Evolutionary conservation across 2,329 filamentous ascomycete genomes (phyloP).

Genomic region (Trichoderma sp.): DNA sequence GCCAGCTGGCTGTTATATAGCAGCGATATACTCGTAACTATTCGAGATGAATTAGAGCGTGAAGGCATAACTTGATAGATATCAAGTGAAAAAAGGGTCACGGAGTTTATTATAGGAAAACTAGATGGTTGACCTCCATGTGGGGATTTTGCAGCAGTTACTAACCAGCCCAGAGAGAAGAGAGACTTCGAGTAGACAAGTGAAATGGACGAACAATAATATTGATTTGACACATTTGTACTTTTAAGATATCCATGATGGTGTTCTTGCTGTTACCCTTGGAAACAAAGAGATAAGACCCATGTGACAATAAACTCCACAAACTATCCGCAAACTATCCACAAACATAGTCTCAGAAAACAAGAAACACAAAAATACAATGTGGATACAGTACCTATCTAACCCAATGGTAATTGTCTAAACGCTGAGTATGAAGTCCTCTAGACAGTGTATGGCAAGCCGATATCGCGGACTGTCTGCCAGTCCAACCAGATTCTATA

Average conservation of each 20-base stretch:
- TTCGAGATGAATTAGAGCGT: background rate
- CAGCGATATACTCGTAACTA: background rate
- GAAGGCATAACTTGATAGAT: background rate
- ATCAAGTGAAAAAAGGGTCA: too few relatives aligned
- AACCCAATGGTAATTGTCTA: slow-evolving; percentile 18
- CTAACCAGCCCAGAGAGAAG: background rate
- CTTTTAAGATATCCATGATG: background rate
- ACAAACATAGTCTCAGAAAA: background rate
- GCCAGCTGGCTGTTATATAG: background rate
- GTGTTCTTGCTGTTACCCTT: background rate
- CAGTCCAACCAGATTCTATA: slow-evolving; percentile 8
- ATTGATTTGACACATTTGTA: background rate
- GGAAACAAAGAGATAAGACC: background rate
- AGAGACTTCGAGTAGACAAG: background rate
- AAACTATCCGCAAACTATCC: too few relatives aligned
- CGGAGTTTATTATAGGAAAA: background rate
- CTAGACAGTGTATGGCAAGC: background rate
- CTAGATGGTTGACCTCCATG: background rate
- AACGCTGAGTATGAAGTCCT: slow-evolving; percentile 11
- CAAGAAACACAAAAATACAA: background rate
- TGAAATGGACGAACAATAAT: background rate
- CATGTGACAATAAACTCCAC: background rate
- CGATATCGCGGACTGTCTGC: background rate
- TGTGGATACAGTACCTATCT: slow-evolving; percentile 16
- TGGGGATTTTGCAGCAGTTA: background rate